Evolutionary conservation across 257 asterid species (phyloP).

Genomic region (Plantago major): DNA sequence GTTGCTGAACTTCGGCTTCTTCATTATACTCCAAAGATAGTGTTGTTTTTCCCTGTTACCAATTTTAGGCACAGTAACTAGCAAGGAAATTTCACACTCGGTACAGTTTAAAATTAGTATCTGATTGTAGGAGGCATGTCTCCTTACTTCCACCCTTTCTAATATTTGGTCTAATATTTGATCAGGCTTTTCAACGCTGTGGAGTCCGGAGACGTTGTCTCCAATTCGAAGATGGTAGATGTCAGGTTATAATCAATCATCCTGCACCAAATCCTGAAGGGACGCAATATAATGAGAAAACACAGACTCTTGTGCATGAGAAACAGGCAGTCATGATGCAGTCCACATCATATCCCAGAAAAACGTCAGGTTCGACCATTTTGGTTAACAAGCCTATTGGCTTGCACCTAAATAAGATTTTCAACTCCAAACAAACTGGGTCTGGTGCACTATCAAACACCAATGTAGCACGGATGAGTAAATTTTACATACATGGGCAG

Average conservation of each 20-base stretch:
- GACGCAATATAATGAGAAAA: conserved; percentile 27
- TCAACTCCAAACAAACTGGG: conserved; percentile 41
- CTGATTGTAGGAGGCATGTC: background rate
- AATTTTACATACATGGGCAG: conserved; percentile 35
- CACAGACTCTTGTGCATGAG: conserved; percentile 26
- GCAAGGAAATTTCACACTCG: background rate
- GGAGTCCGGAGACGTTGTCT: conserved; percentile 55
- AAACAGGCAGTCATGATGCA: conserved; percentile 30
- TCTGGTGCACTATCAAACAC: conserved; percentile 36
- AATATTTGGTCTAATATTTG: conserved; percentile 18
- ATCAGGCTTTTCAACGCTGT: conserved; percentile 46
- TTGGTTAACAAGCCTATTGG: conserved; percentile 60
- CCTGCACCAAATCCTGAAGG: conserved; percentile 29
- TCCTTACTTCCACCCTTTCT: conserved; percentile 19
- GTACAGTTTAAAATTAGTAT: background rate
- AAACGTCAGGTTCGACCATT: conserved; percentile 23
- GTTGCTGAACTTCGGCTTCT: background rate
- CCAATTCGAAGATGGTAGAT: conserved; percentile 57
- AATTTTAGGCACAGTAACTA: background rate
- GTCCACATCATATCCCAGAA: conserved; percentile 25
- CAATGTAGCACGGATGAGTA: conserved; percentile 42
- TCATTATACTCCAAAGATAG: conserved; percentile 9
- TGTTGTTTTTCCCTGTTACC: background rate
- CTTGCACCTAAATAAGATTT: conserved; percentile 68
- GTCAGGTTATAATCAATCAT: conserved; percentile 20